Percentiles rank a stretch among this genome's conserved stretches.
These are phyloP conservation scores for Microbotryum violaceum DNA, from an alignment of 1,284 basidiomycete genomes.

Conservation along the genomic window DNA sequence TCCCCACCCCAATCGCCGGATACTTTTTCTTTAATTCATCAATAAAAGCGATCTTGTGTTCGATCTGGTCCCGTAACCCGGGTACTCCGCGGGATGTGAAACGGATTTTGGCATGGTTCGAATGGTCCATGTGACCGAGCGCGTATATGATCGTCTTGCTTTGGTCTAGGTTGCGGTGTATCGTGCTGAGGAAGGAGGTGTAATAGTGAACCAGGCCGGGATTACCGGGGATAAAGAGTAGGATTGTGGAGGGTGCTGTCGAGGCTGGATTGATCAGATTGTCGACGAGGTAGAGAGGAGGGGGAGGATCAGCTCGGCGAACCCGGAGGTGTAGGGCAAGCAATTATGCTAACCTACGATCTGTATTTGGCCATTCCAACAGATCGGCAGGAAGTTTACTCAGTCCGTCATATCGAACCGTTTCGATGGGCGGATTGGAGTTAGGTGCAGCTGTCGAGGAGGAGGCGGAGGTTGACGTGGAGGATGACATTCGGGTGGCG, in stretches of 20 bases:
- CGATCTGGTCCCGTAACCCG: constrained; percentile 26
- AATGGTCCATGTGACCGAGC: constrained; percentile 25
- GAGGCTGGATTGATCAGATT: background rate
- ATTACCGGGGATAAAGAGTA: constrained; percentile 28
- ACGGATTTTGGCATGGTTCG: background rate
- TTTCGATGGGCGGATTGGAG: constrained; percentile 2
- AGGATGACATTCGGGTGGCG: background rate
- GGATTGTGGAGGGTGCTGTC: background rate
- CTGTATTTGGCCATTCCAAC: background rate
- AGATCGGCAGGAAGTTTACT: background rate
- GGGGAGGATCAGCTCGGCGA: background rate
- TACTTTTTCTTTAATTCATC: constrained; percentile 11
- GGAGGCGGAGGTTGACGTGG: constrained; percentile 3
- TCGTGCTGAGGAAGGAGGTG: constrained; percentile 8
- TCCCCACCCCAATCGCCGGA: background rate
- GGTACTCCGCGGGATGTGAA: constrained; percentile 1
- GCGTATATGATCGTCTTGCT: constrained; percentile 13
- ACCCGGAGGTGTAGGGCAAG: constrained; percentile 1
- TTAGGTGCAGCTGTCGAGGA: background rate
- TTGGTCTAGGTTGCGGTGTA: constrained; percentile 5
- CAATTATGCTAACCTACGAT: background rate
- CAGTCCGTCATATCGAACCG: constrained; percentile 7
- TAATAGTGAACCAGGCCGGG: constrained; percentile 27
- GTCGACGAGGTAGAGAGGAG: background rate
- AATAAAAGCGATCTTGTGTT: constrained; percentile 25